Evolutionary conservation across 805 yeast species (phyloP), one percentile per base, ranked within the genome.

Genomic region (Kazachstania psychrophila): DNA sequence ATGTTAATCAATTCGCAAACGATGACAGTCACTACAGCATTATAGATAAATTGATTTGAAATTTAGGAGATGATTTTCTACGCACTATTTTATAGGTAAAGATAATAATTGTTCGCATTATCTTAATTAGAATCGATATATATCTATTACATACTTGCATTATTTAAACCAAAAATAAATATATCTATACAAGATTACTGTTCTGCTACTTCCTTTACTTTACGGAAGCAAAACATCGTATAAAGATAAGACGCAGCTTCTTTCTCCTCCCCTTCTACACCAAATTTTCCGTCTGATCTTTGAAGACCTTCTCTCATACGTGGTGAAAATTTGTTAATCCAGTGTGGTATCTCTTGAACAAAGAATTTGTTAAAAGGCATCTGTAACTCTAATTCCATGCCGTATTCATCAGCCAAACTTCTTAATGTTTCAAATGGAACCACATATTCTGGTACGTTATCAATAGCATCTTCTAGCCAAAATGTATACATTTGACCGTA

Each of bases 381-480:
- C 51, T 79, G 79, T 47, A 75, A 75, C 41, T 79, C 71, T 40
- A 92, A 61, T 39, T 76, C 79, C 43, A 89, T 60, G 11, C 85
- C 85, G 56, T 77, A 83, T 40, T 86, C 94, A 52, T 79, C 85
- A 30, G 96, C 94, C 37, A 89, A 62, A 38, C 79, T 74, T 58
- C 95, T 70, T 40, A 92, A 73, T 1, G 79, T 73, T 51, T 89
- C 96, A 60, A 92, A 87, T 1, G 96, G 97, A 6, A 92, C 96
- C 5, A 92, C 94, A 52, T 82, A 92, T 54, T 92, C 99, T 0
- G 97, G 97, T 17, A 92, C 96, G 50, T 92, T 79, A 43, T 86
- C 96, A 33, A 92, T 89, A 0, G 99, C 98, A 62, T 92, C 98
- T 45, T 77, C 77, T 40, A 92, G 64, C 62, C 68, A 84, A 56